Evolutionary conservation across 805 yeast species (phyloP).

Genomic region (Saccharomycopsis babjevae): DNA sequence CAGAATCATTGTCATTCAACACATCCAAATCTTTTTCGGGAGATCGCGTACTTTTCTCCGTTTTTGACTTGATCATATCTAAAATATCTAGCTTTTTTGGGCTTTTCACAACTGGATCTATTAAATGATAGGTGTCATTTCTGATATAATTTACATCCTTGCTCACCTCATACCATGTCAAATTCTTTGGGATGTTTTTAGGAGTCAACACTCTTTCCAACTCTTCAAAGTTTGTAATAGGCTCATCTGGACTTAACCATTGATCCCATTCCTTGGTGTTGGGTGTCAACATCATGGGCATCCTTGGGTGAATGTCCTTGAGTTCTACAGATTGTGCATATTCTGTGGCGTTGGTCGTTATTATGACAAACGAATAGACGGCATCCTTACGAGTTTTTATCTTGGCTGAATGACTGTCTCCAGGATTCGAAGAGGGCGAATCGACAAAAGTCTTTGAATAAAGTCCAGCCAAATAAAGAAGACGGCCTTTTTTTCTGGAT

Average conservation of each 20-base stretch:
- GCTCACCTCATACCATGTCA: conserved; percentile 47
- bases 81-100: not conserved
- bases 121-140: conserved; percentile 32
- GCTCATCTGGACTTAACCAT: conserved; percentile 47
- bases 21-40: not conserved
- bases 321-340: conserved; percentile 26
- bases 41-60: not conserved
- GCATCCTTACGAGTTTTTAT: conserved; percentile 18
- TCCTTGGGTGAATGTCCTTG: conserved; percentile 63
- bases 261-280: conserved; percentile 43
- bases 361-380: conserved; percentile 49
- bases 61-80: not conserved
- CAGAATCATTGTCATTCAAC: not conserved
- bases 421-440: conserved; percentile 19
- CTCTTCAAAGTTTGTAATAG: conserved; percentile 12
- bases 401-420: conserved; percentile 18
- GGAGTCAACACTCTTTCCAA: conserved; percentile 31
- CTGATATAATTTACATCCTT: conserved; percentile 54
- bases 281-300: conserved; percentile 64
- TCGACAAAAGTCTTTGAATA: conserved; percentile 22
- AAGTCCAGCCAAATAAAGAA: conserved; percentile 62
- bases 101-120: conserved; percentile 20
- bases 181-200: conserved; percentile 11
- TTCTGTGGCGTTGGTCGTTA: conserved; percentile 62
- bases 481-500: conserved; percentile 33